Percentiles rank a stretch among this genome's conserved stretches.
These are phyloP conservation scores for Microdochium trichocladiopsis DNA, from an alignment of 2,329 filamentous ascomycete genomes.

Conservation along the genomic window DNA sequence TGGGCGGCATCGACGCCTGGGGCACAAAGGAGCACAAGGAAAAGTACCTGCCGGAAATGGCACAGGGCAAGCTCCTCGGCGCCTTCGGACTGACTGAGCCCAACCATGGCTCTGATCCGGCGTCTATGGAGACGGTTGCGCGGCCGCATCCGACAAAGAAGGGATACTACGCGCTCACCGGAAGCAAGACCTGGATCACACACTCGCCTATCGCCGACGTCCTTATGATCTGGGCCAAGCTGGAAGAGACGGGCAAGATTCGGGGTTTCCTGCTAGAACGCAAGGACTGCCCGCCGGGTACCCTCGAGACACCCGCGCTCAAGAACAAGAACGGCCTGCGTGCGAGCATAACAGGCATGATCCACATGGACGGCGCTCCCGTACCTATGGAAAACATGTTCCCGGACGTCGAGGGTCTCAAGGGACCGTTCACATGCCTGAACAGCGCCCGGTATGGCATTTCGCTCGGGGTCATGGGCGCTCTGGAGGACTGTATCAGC, in stretches of 20 bases:
- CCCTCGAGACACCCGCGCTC: slow-evolving; percentile 83
- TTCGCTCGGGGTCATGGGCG: slow-evolving; percentile 87
- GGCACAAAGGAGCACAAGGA: slow-evolving; percentile 85
- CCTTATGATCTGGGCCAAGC: slow-evolving; percentile 85
- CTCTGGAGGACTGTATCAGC: slow-evolving; percentile 82
- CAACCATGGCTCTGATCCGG: slow-evolving; percentile 87
- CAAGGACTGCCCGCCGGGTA: slow-evolving; percentile 75
- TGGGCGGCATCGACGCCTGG: slow-evolving; percentile 87
- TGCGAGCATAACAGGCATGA: slow-evolving; percentile 95
- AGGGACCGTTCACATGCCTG: slow-evolving; percentile 85
- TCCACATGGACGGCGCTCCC: slow-evolving; percentile 85
- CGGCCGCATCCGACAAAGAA: slow-evolving; percentile 78
- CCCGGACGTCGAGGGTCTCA: slow-evolving; percentile 77
- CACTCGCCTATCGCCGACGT: slow-evolving; percentile 87
- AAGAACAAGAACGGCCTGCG: slow-evolving; percentile 94
- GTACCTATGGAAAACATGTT: slow-evolving; percentile 93
- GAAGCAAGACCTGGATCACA: slow-evolving; percentile 92
- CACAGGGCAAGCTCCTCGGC: slow-evolving; percentile 73
- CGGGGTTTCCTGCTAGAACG: slow-evolving; percentile 87
- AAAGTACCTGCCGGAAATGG: slow-evolving; percentile 71
- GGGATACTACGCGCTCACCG: slow-evolving; percentile 72
- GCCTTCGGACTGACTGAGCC: slow-evolving; percentile 90
- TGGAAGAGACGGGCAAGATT: slow-evolving; percentile 88
- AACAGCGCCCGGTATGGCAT: slow-evolving; percentile 94
- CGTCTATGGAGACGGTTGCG: slow-evolving; percentile 84